Percentiles rank a stretch among this genome's conserved stretches.
phyloP scores from a whole-genome alignment of 768 basidiomycete species.

The Macrolepiota fuliginosa region DNA sequence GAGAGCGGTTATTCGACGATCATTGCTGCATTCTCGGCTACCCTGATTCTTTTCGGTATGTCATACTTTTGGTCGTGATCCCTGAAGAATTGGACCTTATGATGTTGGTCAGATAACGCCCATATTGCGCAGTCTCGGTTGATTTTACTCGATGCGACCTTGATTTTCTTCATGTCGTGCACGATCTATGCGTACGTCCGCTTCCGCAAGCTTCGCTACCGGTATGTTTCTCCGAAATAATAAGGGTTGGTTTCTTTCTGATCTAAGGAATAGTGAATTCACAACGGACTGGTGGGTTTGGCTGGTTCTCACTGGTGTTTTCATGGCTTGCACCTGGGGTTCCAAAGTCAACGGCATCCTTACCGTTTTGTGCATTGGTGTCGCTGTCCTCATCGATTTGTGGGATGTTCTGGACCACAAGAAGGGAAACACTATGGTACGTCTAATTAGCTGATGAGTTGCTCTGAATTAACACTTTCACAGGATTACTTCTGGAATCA shows the following conservation, averaged over 20 bases:
- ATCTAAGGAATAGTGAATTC: slow-evolving; percentile 62
- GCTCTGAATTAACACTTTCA: neutral
- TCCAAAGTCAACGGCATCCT: slow-evolving; percentile 98
- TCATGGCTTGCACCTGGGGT: slow-evolving; percentile 94
- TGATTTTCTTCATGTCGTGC: slow-evolving; percentile 94
- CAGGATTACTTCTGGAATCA: slow-evolving; percentile 90
- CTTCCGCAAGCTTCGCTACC: slow-evolving; percentile 92
- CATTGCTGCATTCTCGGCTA: slow-evolving; percentile 87
- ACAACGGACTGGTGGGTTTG: slow-evolving; percentile 92
- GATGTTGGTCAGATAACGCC: slow-evolving; percentile 73
- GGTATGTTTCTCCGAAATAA: slow-evolving; percentile 38
- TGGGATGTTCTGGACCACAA: slow-evolving; percentile 91
- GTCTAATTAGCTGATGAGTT: slow-evolving; percentile 15
- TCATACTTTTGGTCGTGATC: slow-evolving; percentile 10
- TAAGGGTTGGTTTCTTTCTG: slow-evolving; percentile 9
- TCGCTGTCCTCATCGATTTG: slow-evolving; percentile 89
- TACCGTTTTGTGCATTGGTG: slow-evolving; percentile 84
- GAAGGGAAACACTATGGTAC: slow-evolving; percentile 75
- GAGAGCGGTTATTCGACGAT: slow-evolving; percentile 94
- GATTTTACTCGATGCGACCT: slow-evolving; percentile 89
- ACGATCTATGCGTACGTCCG: slow-evolving; percentile 92
- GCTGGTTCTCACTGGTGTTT: slow-evolving; percentile 85
- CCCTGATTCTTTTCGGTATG: slow-evolving; percentile 85
- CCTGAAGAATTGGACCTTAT: neutral
- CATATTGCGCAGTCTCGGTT: slow-evolving; percentile 96